Base-by-base conservation (phyloP, 176 grass and related monocot species). In the Elaeis guineensis region DNA sequence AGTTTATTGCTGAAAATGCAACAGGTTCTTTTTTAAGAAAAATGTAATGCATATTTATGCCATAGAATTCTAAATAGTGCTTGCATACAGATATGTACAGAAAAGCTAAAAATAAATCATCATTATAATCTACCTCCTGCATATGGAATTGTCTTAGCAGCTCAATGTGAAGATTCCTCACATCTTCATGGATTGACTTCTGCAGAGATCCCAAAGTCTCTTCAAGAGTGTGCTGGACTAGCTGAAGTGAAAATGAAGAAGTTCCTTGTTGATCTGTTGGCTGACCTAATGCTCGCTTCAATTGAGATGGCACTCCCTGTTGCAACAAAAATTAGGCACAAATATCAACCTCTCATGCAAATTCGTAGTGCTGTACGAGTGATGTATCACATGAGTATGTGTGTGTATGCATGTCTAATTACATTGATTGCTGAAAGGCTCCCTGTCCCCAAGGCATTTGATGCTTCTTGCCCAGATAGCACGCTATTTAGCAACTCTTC, bases 221-320 rank as follows among this genome's bases (percentile, higher is more conserved):
- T 67, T 98, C 93, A 28, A 98, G 81, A 68, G 86, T 92, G 67
- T 81, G 81, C 68, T 98, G 93, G 51, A 89, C 93, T 59, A 92
- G 81, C 60, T 98, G 87, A 82, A 92, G 88, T 25, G 87, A 98
- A 76, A 98, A 98, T 16, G 88, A 98, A 67, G 93, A 97, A 56
- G 66, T 62, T 53, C 66, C 70, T 14, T 92, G 70, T 44, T 73
- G 87, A 69, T 98, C 84, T 51, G 75, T 56, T 57, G 58, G 61
- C 22, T 61, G 85, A 77, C 66, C 63, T 64, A 59, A 55, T 21
- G 49, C 57, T 60, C 71, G 64, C 51, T 71, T 71, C 76, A 80
- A 76, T 25, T 79, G 81, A 49, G 53, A 35, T n/a, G 52, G 57
- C 4, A 68, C 60, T 14, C 85, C 93, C 93, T 98, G 65, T 44